phyloP scores from a whole-genome alignment of 768 basidiomycete species.

The Serendipita vermifera region DNA sequence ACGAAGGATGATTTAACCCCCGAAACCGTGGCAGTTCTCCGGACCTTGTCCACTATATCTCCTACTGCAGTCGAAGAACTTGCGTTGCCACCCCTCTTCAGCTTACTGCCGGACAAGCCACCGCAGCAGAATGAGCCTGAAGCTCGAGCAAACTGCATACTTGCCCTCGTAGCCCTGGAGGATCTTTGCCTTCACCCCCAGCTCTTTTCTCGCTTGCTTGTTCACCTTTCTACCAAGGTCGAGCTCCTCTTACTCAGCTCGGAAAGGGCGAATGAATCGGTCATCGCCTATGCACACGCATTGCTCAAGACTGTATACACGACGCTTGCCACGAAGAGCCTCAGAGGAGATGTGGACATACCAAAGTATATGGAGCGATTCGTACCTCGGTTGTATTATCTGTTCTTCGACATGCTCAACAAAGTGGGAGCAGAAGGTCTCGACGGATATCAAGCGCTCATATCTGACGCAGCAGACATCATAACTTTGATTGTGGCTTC shows the following conservation, averaged over 20 bases:
- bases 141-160: slow-evolving; percentile 54
- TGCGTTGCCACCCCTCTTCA: slow-evolving; percentile 72
- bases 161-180: slow-evolving; percentile 52
- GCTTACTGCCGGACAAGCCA: slow-evolving; percentile 53
- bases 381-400: slow-evolving; percentile 54
- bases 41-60: slow-evolving; percentile 42
- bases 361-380: slow-evolving; percentile 67
- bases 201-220: slow-evolving; percentile 75
- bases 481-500: slow-evolving; percentile 55
- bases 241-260: slow-evolving; percentile 32
- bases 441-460: no score
- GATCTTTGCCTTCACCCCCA: slow-evolving; percentile 57
- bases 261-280: slow-evolving; percentile 38
- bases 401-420: slow-evolving; percentile 39
- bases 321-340: slow-evolving; percentile 42
- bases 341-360: slow-evolving; percentile 51
- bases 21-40: slow-evolving; percentile 29
- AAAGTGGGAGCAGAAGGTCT: no score
- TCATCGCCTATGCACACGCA: slow-evolving; percentile 76
- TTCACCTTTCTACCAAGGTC: slow-evolving; percentile 64
- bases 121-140: slow-evolving; percentile 40
- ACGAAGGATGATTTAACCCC: neutral
- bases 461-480: slow-evolving; percentile 51
- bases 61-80: slow-evolving; percentile 55
- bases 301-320: slow-evolving; percentile 57